phyloP scores from a whole-genome alignment of 176 grass and related monocot species.

The Secale cereale region DNA sequence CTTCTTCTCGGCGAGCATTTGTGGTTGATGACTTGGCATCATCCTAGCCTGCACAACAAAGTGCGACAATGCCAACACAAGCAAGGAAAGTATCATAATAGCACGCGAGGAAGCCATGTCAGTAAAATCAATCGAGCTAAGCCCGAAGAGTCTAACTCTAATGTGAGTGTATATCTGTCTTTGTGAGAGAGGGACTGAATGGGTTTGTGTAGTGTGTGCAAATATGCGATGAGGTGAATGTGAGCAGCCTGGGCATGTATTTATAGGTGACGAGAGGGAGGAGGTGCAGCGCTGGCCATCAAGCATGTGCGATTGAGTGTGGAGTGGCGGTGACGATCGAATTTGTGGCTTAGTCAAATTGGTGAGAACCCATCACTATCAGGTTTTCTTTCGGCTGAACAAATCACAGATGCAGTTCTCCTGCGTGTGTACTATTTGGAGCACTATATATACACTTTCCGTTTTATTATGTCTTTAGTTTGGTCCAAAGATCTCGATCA shows the following conservation, averaged over 20 bases:
- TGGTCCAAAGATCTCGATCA: not conserved
- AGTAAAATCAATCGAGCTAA: not conserved
- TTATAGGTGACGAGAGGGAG: slow-evolving; percentile 22
- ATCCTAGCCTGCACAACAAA: slow-evolving; percentile 28
- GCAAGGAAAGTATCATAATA: slow-evolving; percentile 24
- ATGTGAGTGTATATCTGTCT: not conserved
- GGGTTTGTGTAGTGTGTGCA: not conserved
- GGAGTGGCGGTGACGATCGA: slow-evolving; percentile 8
- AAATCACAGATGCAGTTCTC: not conserved
- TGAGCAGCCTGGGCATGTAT: slow-evolving; percentile 10
- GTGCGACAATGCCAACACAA: slow-evolving; percentile 18
- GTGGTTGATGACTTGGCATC: slow-evolving; percentile 12
- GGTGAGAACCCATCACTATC: slow-evolving; percentile 6
- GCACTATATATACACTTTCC: not conserved
- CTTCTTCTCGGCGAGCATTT: not conserved
- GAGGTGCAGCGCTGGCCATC: not conserved
- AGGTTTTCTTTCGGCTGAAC: not conserved
- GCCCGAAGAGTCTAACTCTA: not conserved
- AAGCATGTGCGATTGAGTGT: not conserved
- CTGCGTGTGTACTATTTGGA: not conserved
- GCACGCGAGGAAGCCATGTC: slow-evolving; percentile 29
- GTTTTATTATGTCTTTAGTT: not conserved
- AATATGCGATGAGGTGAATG: slow-evolving; percentile 16
- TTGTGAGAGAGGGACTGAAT: not conserved
- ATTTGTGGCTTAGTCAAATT: slow-evolving; percentile 20